Evolutionary conservation across 2,329 filamentous ascomycete genomes (phyloP).

Genomic region (Davidsoniella virescens): DNA sequence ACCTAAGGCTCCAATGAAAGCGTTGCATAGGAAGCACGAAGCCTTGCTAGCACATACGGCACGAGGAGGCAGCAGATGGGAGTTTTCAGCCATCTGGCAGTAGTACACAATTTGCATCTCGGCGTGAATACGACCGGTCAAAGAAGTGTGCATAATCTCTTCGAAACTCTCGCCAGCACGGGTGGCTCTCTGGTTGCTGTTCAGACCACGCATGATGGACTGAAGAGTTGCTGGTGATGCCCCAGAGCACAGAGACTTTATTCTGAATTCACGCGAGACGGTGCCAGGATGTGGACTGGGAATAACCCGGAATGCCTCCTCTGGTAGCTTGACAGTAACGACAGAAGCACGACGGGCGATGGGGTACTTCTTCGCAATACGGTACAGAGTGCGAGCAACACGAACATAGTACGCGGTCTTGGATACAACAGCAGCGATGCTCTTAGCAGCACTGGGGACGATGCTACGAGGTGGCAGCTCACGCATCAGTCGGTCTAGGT

Average conservation of each 20-base stretch:
- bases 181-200: conserved; percentile 6
- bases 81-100: conserved; percentile 20
- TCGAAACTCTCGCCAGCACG: conserved; percentile 9
- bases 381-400: conserved; percentile 16
- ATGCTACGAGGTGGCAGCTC: conserved; percentile 5
- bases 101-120: conserved; percentile 33
- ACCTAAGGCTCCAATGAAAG: conserved; percentile 27
- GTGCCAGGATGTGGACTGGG: conserved; percentile 6
- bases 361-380: conserved; percentile 18
- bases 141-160: conserved; percentile 13
- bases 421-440: conserved; percentile 9
- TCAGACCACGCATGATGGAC: conserved; percentile 7
- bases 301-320: conserved; percentile 3
- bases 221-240: conserved; percentile 9
- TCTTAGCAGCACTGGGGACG: conserved; percentile 10
- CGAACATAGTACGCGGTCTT: conserved; percentile 12
- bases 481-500: conserved; percentile 9
- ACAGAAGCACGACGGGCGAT: conserved; percentile 19
- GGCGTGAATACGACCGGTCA: conserved; percentile 28
- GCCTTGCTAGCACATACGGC: conserved; percentile 33
- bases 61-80: conserved; percentile 20
- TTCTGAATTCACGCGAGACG: conserved; percentile 8
- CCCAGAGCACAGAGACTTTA: conserved; percentile 7
- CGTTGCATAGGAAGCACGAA: conserved; percentile 34
- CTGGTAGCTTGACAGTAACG: conserved; percentile 18